These are phyloP conservation scores for Exophiala dermatitidis DNA, from an alignment of 2,329 filamentous ascomycete species.

Conservation along the genomic window DNA sequence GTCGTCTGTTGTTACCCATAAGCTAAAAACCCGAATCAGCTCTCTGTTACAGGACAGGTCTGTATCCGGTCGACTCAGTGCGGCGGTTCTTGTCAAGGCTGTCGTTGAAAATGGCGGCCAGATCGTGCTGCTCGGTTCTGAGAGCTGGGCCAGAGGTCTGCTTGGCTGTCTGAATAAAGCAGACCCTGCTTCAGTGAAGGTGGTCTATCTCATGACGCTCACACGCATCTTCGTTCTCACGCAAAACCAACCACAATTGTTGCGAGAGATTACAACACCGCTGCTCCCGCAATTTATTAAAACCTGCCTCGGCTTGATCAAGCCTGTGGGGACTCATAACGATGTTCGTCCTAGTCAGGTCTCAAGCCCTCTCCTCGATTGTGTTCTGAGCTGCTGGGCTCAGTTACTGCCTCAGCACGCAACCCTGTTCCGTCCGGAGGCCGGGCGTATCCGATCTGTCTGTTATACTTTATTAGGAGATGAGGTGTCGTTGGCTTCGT, in stretches of 20 bases:
- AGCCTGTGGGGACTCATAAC: conserved; percentile 23
- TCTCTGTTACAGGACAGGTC: conserved; percentile 71
- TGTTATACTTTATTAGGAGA: conserved; percentile 54
- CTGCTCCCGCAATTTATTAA: conserved; percentile 67
- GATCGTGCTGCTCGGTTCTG: conserved; percentile 66
- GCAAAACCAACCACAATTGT: conserved; percentile 71
- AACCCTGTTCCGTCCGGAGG: conserved; percentile 71
- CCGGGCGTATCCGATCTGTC: conserved; percentile 58
- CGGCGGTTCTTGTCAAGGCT: conserved; percentile 70
- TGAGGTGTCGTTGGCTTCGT: conserved; percentile 46
- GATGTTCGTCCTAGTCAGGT: conserved; percentile 2
- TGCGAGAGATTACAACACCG: conserved; percentile 82
- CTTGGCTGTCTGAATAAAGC: conserved; percentile 71
- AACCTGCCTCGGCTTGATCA: conserved; percentile 60
- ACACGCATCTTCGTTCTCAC: conserved; percentile 78
- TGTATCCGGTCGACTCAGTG: conserved; percentile 67
- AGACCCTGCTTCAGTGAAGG: conserved; percentile 67
- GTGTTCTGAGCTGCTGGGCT: conserved; percentile 63
- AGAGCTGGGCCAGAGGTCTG: conserved; percentile 70
- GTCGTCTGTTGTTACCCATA: conserved; percentile 64
- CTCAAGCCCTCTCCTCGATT: conserved; percentile 51
- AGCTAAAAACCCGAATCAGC: conserved; percentile 69
- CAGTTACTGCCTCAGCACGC: conserved; percentile 72
- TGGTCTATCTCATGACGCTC: conserved; percentile 67
- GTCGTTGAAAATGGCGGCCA: conserved; percentile 64